Evolutionary conservation across 148 eudicot genomes (phyloP), one percentile per base, ranked within the genome.

Genomic region (Camellia sinensis): DNA sequence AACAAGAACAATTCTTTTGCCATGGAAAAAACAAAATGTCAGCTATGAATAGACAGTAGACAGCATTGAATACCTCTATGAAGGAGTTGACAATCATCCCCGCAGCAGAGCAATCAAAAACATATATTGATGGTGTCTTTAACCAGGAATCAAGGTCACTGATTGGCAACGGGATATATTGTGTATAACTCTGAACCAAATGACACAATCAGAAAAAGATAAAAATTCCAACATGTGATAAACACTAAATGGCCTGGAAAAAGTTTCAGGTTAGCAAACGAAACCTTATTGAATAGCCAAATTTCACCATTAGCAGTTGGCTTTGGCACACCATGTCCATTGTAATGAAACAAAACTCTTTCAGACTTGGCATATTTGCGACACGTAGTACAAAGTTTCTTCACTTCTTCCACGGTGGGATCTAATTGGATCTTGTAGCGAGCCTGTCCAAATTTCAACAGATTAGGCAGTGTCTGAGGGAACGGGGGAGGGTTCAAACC

Each of bases 291-390:
- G 81, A 94, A 96, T 69, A 96, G 89, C 99, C 99, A 96, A 79
- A 96, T 91, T 92, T 96, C 99, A 71, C 98, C 97, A 82, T 89
- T 96, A 10, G 93, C 48, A 46, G 98, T 94, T 76, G 99, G 99
- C 83, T 94, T 96, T 45, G 99, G 98, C 83, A 94, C 98, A 52
- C 99, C 98, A 85, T 97, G 98, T 71, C 99, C 99, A 89, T 97
- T 97, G 79, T 97, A 97, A 81, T 97, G 99, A 86, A 91, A 97
- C 68, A 97, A 88, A 83, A 97, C 98, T 80, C 99, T 91, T 84
- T 97, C 98, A 29, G 98, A 80, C 82, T 94, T 94, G 2, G 94
- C 98, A 87, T 85, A 90, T 79, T 88, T 97, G 75, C 97, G 98
- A 74, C 94, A 94, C 70, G 92, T 87, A 50, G 86, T 89, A 78